Base-by-base conservation (phyloP, 352 stramenopile species). In the Globisporangium canariense region DNA sequence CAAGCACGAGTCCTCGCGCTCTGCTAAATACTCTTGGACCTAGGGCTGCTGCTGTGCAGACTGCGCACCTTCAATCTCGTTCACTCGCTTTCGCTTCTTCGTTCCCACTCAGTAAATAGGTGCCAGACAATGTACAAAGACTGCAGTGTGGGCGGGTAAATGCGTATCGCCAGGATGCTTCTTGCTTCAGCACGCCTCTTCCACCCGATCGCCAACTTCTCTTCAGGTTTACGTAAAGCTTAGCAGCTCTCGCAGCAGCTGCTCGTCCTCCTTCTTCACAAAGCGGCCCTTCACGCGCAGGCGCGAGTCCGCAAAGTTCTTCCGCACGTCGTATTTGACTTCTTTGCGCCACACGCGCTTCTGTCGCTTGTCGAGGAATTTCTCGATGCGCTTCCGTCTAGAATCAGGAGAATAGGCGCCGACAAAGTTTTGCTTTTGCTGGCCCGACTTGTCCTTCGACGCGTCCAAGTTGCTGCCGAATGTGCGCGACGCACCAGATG, bases 241-340 rank as follows among this genome's bases (percentile, higher is more conserved):
- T 45, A 93, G 71, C 63, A 93, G 64, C 67, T 93, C 84, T 11
- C 89, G 84, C 70, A 97, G 69, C 58, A 97, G 63, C 60, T 97
- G 83, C 68, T 97, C 90, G 70, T 99, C 97, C 75, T 99, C 96
- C 65, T 99, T 99, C 67, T 98, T 99, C 18, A 99, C 96, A 70
- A 99, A 99, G 2, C 96, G 84, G 13, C 97, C 93, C 74, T 99
- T 99, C 9, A 99, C 96, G 41, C 97, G 81, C 64, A 99, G 70
- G 66, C 97, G 80, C 69, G 92, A 98, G 77, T 99, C 96, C 20
- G 97, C 97, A 90, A 99, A 99, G 65, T 98, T 98, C 73, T 99
- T 99, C 9, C 97, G 81, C 40, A 99, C 96, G 74, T 99, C 96
- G 68, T 99, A 99, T 76, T 99, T 98, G 45, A 99, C 95, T 58